Base-by-base conservation (phyloP, 1,284 basidiomycete genomes). In the Malassezia furfur region DNA sequence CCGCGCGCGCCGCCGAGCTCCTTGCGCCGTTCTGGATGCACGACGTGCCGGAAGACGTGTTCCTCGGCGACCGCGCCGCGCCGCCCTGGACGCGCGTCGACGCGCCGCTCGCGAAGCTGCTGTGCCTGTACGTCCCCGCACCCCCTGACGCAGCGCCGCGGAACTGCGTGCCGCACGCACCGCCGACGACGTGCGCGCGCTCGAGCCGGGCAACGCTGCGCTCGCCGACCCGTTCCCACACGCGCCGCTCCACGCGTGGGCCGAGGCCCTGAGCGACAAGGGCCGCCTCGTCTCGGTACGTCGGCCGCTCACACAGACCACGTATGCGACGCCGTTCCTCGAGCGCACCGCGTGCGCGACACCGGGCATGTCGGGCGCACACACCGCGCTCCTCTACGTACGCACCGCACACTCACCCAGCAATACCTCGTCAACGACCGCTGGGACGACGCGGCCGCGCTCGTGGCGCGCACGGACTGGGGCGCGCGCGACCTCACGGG, bases 361-460 rank as follows among this genome's bases (percentile, higher is more conserved):
- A 47, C 50, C 35, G 22, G 52, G 40, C 6, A 9, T 50, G 25
- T 52, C 48, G 7, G 35, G 43, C 39, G 57, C 35, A 15, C 48
- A 48, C 37, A 46, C 53, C 15, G 41, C 48, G n/a, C 44, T 53
- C 5, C 52, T 47, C 17, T 45, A 35, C 15, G 47, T 48, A 48
- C 41, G 40, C 22, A 5, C 30, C 22, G 14, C 45, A 9, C 40
- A 9, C 40, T 54, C 30, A 52, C 30, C 38, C 45, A 50, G 52
- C 34, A 50, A 32, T 48, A 51, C 37, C 14, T 51, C 21, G 44
- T 38, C 21, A 10, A 21, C 7, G 14, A 25, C 14, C 21, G 31
- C 31, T 31, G 1, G 4, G 11, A 15, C 5, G 10, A 19, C 2
- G 48, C 40, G 5, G 25, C 22, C 31, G 21, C 40, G 17, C 19